These are phyloP conservation scores for Kokia cookei DNA, from an alignment of 441 rosid species.

Conservation along the genomic window DNA sequence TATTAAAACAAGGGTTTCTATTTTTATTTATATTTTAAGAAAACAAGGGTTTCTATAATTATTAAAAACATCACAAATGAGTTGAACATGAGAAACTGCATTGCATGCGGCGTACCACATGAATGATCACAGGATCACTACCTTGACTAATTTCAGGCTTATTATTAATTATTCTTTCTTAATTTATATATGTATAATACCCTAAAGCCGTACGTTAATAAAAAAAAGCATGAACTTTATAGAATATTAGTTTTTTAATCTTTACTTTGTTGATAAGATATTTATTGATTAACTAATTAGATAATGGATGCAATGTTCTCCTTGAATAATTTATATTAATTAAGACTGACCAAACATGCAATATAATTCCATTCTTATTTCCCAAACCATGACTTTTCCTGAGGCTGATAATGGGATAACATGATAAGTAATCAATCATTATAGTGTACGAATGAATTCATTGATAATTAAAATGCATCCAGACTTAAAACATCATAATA, in stretches of 20 bases:
- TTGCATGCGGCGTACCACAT: not conserved
- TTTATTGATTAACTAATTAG: not conserved
- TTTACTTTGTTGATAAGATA: not conserved
- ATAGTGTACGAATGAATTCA: too few relatives aligned
- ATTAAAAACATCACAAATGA: too few relatives aligned
- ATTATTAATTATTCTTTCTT: not conserved
- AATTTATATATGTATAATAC: not conserved
- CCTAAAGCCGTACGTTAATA: too few relatives aligned
- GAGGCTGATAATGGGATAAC: not conserved
- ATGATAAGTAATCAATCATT: not conserved
- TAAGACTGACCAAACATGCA: not conserved
- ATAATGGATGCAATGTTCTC: not conserved
- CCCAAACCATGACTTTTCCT: not conserved
- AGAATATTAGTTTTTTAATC: not conserved
- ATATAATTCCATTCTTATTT: not conserved
- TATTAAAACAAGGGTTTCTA: too few relatives aligned
- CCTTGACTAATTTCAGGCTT: not conserved
- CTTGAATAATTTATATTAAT: not conserved
- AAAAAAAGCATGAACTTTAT: too few relatives aligned
- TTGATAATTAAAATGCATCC: too few relatives aligned
- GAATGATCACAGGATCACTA: not conserved
- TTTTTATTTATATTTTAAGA: too few relatives aligned
- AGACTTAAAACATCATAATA: too few relatives aligned
- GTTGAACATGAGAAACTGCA: not conserved
- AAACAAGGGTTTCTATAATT: too few relatives aligned